Base-by-base conservation (phyloP, 257 asterid genomes). In the Oldenlandia corymbosa region DNA sequence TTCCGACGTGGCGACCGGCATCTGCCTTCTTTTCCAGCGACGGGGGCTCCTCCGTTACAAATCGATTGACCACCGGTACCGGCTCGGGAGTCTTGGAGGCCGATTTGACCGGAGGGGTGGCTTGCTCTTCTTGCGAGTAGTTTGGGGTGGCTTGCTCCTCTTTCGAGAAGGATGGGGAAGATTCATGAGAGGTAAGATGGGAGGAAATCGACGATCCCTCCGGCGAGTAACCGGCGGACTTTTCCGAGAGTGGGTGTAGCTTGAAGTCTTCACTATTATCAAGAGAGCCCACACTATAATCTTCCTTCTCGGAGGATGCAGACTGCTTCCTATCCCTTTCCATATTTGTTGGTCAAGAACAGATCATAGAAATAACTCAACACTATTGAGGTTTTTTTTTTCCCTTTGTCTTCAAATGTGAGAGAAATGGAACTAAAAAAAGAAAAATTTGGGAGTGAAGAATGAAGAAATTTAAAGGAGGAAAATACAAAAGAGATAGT, bases 201-300 rank as follows among this genome's bases (percentile, higher is more conserved):
- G 97, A 85, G 55, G 79, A 78, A 72, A 74, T 46, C 0, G 86
- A 80, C 27, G 85, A 84, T 46, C 79, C 71, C 36, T 72, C 72
- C n/a, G 93, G 80, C 10, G 96, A 85, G 32, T 66, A 70, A 11
- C 47, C 74, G 30, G 72, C 61, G 13, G 83, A 81, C 63, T 61
- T 71, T 23, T 52, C 58, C 70, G 70, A 84, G 47, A 78, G 81
- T 0, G 85, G 78, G 18, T 74, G 78, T 5, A 74, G 66, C 67
- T 34, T 65, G 34, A 41, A 53, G 36, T 65, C 70, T n/a, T 21
- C 54, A 10, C 63, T 65, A 14, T 53, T 31, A 1, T 53, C 45
- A 10, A 27, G 12, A 2, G 36, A 55, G 18, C 1, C 26, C 50
- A 16, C 69, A 2, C 31, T 20, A 23, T 26, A 14, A 23, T 52